Conservation (phyloP, 257 asterid species). For the Gentiana dahurica region DNA sequence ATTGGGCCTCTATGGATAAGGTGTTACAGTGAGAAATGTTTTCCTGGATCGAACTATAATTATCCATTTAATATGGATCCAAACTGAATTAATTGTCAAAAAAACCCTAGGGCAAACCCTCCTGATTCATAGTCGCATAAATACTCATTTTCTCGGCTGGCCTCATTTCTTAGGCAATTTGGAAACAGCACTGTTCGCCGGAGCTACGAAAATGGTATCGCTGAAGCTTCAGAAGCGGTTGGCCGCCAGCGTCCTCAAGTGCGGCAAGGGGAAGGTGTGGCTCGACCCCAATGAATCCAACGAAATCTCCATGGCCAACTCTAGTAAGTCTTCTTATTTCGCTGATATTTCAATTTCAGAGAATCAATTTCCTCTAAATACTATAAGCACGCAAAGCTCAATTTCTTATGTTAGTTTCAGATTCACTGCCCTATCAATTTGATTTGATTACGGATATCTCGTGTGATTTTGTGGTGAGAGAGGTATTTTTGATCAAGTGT, state of each 20-base stretch:
- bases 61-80: too few relatives aligned
- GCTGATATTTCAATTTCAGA: too few relatives aligned
- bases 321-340: constrained; percentile 35
- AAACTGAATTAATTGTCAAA: background rate
- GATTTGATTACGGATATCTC: too few relatives aligned
- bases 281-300: constrained; percentile 76
- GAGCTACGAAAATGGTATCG: constrained; percentile 50
- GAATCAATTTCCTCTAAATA: too few relatives aligned
- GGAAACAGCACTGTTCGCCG: background rate
- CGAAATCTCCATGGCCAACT: constrained; percentile 91
- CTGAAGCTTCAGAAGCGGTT: constrained; percentile 92
- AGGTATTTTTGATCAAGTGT: too few relatives aligned
- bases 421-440: too few relatives aligned
- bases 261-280: constrained; percentile 95
- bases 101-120: constrained; percentile 5
- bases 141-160: background rate
- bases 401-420: too few relatives aligned
- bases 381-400: too few relatives aligned
- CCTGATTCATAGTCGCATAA: background rate
- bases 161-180: background rate
- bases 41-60: too few relatives aligned
- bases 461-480: too few relatives aligned
- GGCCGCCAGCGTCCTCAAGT: constrained; percentile 80
- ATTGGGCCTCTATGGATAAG: too few relatives aligned
- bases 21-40: too few relatives aligned